Evolutionary conservation across 805 yeast species (phyloP).

Genomic region (Yamadazyma paraphyllophila): DNA sequence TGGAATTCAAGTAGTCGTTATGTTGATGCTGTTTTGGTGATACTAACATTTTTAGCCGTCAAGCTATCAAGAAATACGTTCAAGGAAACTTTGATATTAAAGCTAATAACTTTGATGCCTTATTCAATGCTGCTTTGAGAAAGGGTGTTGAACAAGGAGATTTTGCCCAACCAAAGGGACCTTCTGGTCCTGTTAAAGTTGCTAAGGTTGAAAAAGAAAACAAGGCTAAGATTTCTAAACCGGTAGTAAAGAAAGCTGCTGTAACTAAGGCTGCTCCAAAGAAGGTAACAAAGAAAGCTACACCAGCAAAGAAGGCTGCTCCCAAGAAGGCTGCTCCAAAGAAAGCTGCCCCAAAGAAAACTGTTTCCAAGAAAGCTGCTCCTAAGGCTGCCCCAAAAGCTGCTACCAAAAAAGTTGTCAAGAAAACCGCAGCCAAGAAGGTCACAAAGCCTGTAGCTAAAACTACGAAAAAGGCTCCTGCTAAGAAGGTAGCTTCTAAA

Average conservation of each 20-base stretch:
- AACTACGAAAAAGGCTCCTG: slow-evolving; percentile 8
- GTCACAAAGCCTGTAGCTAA: slow-evolving; percentile 16
- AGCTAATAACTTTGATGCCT: slow-evolving; percentile 66
- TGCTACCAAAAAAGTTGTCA: not conserved
- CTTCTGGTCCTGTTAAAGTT: slow-evolving; percentile 81
- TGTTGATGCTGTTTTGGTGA: not conserved
- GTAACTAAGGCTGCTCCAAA: slow-evolving; percentile 15
- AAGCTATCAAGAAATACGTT: slow-evolving; percentile 82
- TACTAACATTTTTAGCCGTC: slow-evolving; percentile 51
- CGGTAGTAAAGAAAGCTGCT: slow-evolving; percentile 25
- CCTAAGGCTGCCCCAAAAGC: slow-evolving; percentile 1
- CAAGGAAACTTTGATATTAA: slow-evolving; percentile 58
- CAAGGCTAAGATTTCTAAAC: slow-evolving; percentile 24
- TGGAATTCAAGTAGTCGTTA: not conserved
- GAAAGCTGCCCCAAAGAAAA: slow-evolving; percentile 13
- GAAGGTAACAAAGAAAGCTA: slow-evolving; percentile 7
- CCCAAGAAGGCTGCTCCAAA: slow-evolving; percentile 9
- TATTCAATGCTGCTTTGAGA: slow-evolving; percentile 75
- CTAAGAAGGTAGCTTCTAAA: slow-evolving; percentile 3
- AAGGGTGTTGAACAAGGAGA: slow-evolving; percentile 78
- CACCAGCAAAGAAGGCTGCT: slow-evolving; percentile 10
- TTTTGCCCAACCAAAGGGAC: slow-evolving; percentile 83
- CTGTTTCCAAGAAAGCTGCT: slow-evolving; percentile 23
- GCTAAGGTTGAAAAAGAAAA: slow-evolving; percentile 43
- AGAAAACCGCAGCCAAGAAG: slow-evolving; percentile 1